Conservation (phyloP, 768 basidiomycete genomes). For the Hemileccinum rubropunctum region DNA sequence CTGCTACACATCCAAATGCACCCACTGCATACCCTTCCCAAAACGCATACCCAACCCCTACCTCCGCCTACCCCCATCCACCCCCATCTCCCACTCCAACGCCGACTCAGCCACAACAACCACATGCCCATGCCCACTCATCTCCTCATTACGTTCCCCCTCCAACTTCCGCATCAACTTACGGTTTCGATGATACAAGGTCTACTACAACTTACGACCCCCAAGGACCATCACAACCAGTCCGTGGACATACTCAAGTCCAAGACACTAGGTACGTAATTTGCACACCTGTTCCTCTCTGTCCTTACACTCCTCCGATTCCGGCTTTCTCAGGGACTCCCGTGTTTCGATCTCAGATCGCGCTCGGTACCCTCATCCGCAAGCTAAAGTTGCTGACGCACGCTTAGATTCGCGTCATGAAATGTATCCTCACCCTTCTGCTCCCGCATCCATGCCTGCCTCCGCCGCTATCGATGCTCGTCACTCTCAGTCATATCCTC, state of each 20-base stretch:
- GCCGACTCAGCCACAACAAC: conserved; percentile 26
- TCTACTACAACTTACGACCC: conserved; percentile 15
- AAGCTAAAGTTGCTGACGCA: conserved; percentile 18
- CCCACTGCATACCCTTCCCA: conserved; percentile 16
- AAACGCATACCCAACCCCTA: conserved; percentile 22
- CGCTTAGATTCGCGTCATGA: conserved; percentile 28
- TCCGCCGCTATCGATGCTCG: conserved; percentile 18
- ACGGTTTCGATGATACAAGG: conserved; percentile 23
- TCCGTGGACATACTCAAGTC: conserved; percentile 19
- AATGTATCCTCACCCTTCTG: conserved; percentile 17
- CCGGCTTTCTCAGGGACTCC: conserved; percentile 18
- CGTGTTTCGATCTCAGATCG: conserved; percentile 23
- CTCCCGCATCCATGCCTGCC: conserved; percentile 12
- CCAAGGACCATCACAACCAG: conserved; percentile 9
- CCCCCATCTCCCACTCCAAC: conserved; percentile 31
- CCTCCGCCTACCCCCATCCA: conserved; percentile 27
- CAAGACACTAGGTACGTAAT: conserved; percentile 26
- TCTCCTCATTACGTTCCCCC: conserved; percentile 23
- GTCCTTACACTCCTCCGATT: conserved; percentile 1
- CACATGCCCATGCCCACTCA: conserved; percentile 15
- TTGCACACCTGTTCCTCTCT: not conserved
- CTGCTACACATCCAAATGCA: conserved; percentile 9
- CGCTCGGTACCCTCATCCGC: conserved; percentile 16
- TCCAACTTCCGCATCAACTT: conserved; percentile 16
- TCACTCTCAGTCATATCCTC: conserved; percentile 20